Percentiles rank a stretch among this genome's conserved stretches.
phyloP scores from a whole-genome alignment of 192 early-diverging fungal species.

The Spinellus fusiger region DNA sequence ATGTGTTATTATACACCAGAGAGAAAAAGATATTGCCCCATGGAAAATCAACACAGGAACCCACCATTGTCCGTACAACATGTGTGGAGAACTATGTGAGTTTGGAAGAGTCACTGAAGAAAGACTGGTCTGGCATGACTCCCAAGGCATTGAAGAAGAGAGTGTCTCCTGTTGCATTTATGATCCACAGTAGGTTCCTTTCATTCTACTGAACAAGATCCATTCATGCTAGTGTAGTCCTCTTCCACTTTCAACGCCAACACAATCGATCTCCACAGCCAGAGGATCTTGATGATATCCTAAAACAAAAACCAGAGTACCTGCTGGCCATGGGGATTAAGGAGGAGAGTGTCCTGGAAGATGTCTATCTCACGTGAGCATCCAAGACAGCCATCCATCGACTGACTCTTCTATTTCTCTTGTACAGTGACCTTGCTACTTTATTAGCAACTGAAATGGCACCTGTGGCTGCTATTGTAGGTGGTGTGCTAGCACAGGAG shows the following conservation, averaged over 20 bases:
- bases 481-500: constrained; percentile 86
- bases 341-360: constrained; percentile 1
- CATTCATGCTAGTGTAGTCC: constrained; percentile 22
- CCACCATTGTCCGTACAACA: constrained; percentile 27
- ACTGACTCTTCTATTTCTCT: too few species aligned
- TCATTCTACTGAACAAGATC: background rate
- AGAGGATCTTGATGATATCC: constrained; percentile 36
- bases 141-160: constrained; percentile 38
- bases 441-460: constrained; percentile 54
- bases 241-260: constrained; percentile 34
- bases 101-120: constrained; percentile 31
- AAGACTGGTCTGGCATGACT: constrained; percentile 34
- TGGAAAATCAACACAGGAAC: constrained; percentile 31
- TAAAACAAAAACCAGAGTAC: constrained; percentile 20
- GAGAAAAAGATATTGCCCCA: constrained; percentile 11
- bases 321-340: constrained; percentile 5
- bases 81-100: constrained; percentile 31
- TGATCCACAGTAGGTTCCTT: constrained; percentile 38
- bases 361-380: constrained; percentile 1
- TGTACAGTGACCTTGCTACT: background rate
- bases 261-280: constrained; percentile 21
- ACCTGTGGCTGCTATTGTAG: constrained; percentile 80
- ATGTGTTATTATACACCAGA: constrained; percentile 7
- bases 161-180: constrained; percentile 43
- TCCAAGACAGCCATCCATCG: too few species aligned